Evolutionary conservation across 306 rosid genomes (phyloP), one percentile per base, ranked within the genome.

Genomic region (Corylus heterophylla): DNA sequence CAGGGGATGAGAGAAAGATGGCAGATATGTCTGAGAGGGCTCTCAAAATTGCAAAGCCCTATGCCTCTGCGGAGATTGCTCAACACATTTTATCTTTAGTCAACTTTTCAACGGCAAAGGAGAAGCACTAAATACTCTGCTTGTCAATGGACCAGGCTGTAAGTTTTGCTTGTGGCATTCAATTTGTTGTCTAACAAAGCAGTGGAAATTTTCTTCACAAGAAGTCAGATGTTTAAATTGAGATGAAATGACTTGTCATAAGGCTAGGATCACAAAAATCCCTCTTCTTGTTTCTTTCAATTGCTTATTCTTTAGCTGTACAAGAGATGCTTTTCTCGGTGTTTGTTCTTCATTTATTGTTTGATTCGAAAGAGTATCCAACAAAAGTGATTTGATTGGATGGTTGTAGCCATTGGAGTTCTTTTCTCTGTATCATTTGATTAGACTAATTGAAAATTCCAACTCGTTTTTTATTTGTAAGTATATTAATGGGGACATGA

Each of bases 1-100:
- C 64, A 90, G 95, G 90, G 83, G 91, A 90, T 67, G 87, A 85
- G 85, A 78, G 54, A 69, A 89, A 83, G 83, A 87, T 89, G 93
- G 85, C 86, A 71, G 95, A 86, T 49, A 85, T 90, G 95, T 87
- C 92, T 22, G 93, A 86, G 81, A 92, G 93, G 90, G 92, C 95
- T 69, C 80, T 90, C 52, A 88, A 87, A 82, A 84, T 88, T 74
- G 91, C 93, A 75, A 88, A 86, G 25, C 87, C 81, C 47, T 82
- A 89, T 76, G 95, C 95, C 83, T 80, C 92, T 16, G 80, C 80
- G 11, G 88, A 86, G 80, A 92, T 92, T 79, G 91, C 81, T 17
- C 86, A 85, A 22, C 95, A 85, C 66, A 79, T 92, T 82, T 79
- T 89, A 44, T 86, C 88, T 51, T 83, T 92, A 12, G 83, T 89